phyloP scores from a whole-genome alignment of 1,284 basidiomycete genomes.

The Ceratobasidium sp. region DNA sequence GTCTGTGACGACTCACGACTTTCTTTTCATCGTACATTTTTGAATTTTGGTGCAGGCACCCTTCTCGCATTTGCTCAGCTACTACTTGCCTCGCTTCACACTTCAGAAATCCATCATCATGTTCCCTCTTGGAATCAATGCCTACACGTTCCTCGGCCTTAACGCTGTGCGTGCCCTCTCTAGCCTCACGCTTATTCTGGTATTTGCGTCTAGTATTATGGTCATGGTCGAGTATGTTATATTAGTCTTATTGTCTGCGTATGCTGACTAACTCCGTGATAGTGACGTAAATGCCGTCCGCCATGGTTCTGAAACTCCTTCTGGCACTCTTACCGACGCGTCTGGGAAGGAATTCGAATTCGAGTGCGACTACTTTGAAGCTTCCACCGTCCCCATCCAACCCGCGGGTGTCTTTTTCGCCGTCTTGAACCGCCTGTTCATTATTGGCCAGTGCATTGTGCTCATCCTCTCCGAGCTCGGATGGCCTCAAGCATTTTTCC shows the following conservation, averaged over 20 bases:
- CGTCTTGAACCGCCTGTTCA: constrained; percentile 81
- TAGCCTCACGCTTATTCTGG: constrained; percentile 73
- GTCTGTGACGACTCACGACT: constrained; percentile 42
- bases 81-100: not conserved
- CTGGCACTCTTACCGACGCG: constrained; percentile 33
- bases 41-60: constrained; percentile 38
- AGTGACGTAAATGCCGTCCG: constrained; percentile 81
- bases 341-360: constrained; percentile 42
- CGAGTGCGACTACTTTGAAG: constrained; percentile 49
- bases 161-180: constrained; percentile 81
- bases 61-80: not conserved
- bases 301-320: constrained; percentile 46
- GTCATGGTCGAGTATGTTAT: constrained; percentile 71
- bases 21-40: constrained; percentile 15
- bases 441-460: constrained; percentile 78
- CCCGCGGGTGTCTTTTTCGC: constrained; percentile 88
- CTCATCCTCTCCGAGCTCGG: constrained; percentile 81
- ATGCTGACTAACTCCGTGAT: not conserved
- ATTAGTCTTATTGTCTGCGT: not conserved
- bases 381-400: constrained; percentile 69
- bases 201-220: constrained; percentile 80
- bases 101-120: constrained; percentile 11
- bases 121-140: constrained; percentile 48
- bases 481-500: constrained; percentile 78
- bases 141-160: constrained; percentile 73